Base-by-base conservation (phyloP, 805 yeast species). In the Kluyveromyces aestuarii region DNA sequence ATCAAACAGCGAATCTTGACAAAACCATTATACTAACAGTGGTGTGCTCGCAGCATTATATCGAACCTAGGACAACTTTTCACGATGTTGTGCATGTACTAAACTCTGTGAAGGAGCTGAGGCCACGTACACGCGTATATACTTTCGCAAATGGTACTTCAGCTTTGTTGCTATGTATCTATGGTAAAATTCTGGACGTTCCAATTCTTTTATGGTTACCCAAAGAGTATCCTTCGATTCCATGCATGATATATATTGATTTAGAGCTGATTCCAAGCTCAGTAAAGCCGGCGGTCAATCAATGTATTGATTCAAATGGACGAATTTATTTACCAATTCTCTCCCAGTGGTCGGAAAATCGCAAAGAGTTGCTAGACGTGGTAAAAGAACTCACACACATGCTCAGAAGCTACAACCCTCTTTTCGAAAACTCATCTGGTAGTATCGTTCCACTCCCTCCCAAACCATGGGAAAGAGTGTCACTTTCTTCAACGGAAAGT, bases 181-280 rank as follows among this genome's bases (percentile, higher is more conserved):
- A 74, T 55, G 96, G 96, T 0, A 66, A 73, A 0, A 54, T 82
- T 13, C 61, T 62, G 1, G 49, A 56, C 0, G 66, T 77, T 16
- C 90, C 89, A 0, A 57, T 88, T 11, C 80, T 80, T 47, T 63
- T 89, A 5, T 88, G 96, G 95, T 58, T 90, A 6, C 95, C 96
- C 0, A 72, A 74, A 27, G 70, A 72, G 21, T 89, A 85, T 55
- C 96, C 96, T 0, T 55, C 58, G n/a, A 70, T 67, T 2, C 73
- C 82, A 1, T 97, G 97, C 0, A 56, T 79, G n/a, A 74, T 80
- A 0, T 84, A 72, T 58, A 77, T 89, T 10, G 72, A 75, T 18
- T 40, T 62, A 10, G 64, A 56, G 36, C 80, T 83, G 2, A 73
- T 80, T n/a, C 69, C 68, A 36, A 59, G 65, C 21, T 61, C 60